These are phyloP conservation scores for Prunus mongolica DNA, from an alignment of 306 rosid species.

Conservation along the genomic window DNA sequence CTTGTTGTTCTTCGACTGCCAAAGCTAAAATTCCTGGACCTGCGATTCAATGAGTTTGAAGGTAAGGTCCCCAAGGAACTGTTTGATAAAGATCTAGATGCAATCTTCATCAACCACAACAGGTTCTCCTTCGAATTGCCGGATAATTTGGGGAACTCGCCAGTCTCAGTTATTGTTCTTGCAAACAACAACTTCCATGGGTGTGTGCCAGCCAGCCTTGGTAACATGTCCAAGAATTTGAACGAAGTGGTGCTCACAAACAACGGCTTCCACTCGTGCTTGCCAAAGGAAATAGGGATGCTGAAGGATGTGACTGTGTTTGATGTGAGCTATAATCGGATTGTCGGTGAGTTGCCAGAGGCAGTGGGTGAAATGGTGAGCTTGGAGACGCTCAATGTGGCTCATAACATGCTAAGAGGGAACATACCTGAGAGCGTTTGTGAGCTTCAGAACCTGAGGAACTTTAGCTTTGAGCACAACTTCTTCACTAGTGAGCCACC, in stretches of 20 bases:
- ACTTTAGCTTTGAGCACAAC: slow-evolving; percentile 23
- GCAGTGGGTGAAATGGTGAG: slow-evolving; percentile 43
- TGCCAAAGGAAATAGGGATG: slow-evolving; percentile 59
- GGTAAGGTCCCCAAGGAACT: slow-evolving; percentile 49
- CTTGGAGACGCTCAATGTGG: slow-evolving; percentile 58
- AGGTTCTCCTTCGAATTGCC: slow-evolving; percentile 49
- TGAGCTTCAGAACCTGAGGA: slow-evolving; percentile 29
- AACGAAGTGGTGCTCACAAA: slow-evolving; percentile 56
- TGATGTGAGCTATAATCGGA: slow-evolving; percentile 53
- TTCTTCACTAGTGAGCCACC: slow-evolving; percentile 33
- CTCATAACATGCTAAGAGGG: slow-evolving; percentile 46
- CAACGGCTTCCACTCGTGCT: slow-evolving; percentile 43
- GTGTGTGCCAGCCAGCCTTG: slow-evolving; percentile 61
- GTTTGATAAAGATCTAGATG: slow-evolving; percentile 63
- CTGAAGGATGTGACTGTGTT: slow-evolving; percentile 56
- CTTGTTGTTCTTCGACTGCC: slow-evolving; percentile 50
- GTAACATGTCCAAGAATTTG: slow-evolving; percentile 57
- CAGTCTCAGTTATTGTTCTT: slow-evolving; percentile 64
- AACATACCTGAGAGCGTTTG: slow-evolving; percentile 27
- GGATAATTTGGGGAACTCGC: slow-evolving; percentile 55
- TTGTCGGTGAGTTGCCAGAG: slow-evolving; percentile 48
- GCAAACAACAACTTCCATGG: slow-evolving; percentile 69
- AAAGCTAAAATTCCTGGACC: slow-evolving; percentile 46
- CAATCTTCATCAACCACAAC: slow-evolving; percentile 67
- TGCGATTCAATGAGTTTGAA: slow-evolving; percentile 73